These are phyloP conservation scores for Fusarium pseudonygamai DNA, from an alignment of 2,329 filamentous ascomycete species.

Conservation along the genomic window DNA sequence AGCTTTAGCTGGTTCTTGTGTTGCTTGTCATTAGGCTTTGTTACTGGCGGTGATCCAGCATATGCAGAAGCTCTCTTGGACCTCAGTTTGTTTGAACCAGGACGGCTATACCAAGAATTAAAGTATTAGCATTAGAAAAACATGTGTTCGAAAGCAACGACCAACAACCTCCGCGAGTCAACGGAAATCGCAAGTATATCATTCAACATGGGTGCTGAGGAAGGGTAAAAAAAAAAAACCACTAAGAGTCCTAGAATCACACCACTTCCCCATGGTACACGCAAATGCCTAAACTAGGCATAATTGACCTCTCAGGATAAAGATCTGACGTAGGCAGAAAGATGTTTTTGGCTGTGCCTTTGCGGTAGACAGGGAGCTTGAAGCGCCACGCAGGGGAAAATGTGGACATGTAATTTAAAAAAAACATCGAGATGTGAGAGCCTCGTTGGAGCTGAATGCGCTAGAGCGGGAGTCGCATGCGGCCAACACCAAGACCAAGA, in stretches of 20 bases:
- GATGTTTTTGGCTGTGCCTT: constrained; percentile 32
- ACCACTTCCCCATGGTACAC: constrained; percentile 8
- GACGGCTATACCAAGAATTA: constrained; percentile 26
- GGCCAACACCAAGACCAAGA: constrained; percentile 10
- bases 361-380: constrained; percentile 35
- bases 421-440: constrained; percentile 18
- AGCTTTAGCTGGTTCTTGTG: constrained; percentile 17
- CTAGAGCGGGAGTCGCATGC: constrained; percentile 14
- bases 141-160: constrained; percentile 5
- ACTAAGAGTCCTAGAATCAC: constrained; percentile 14
- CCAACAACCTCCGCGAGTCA: not conserved
- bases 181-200: not conserved
- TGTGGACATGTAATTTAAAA: constrained; percentile 43
- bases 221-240: not conserved
- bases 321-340: constrained; percentile 37
- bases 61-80: constrained; percentile 39
- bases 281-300: constrained; percentile 33
- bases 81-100: constrained; percentile 41
- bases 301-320: constrained; percentile 35
- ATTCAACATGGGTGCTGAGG: not conserved
- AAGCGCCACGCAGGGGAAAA: constrained; percentile 42
- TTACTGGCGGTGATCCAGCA: constrained; percentile 19
- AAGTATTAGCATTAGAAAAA: constrained; percentile 22
- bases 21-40: constrained; percentile 16
- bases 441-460: constrained; percentile 6